phyloP scores from a whole-genome alignment of 2,329 filamentous ascomycete species.

The Penicillium occitanis region DNA sequence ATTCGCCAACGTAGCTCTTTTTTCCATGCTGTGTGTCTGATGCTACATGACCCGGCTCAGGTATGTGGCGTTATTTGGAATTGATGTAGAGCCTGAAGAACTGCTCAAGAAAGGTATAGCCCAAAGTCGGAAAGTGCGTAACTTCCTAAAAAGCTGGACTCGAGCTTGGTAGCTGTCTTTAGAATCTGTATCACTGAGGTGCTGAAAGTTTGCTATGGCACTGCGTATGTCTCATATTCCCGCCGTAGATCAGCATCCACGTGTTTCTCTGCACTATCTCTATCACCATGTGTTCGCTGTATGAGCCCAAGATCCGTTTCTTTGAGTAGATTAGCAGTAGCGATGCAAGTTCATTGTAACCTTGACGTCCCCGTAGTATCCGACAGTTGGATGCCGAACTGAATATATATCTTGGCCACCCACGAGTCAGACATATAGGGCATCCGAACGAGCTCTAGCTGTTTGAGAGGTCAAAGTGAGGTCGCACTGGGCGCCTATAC shows the following conservation, averaged over 20 bases:
- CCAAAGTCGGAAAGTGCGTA: not conserved
- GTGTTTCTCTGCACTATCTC: not conserved
- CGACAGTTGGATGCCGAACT: not conserved
- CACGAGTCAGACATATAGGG: not conserved
- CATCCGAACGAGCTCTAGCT: not conserved
- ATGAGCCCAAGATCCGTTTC: not conserved
- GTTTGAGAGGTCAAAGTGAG: not conserved
- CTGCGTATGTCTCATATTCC: not conserved
- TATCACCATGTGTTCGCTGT: not conserved
- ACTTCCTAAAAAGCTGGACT: not conserved
- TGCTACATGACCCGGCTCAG: not conserved
- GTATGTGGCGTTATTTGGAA: not conserved
- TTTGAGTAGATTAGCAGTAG: not conserved
- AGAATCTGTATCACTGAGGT: not conserved
- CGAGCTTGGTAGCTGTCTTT: not conserved
- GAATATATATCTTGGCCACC: not conserved
- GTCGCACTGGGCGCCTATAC: constrained; percentile 15
- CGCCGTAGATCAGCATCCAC: constrained; percentile 11
- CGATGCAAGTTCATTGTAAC: not conserved
- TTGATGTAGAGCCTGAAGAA: not conserved
- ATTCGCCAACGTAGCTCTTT: not conserved
- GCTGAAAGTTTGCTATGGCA: not conserved
- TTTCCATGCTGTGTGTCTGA: not conserved
- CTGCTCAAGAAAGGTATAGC: not conserved
- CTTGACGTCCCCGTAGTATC: not conserved